Percentiles rank a stretch among this genome's conserved stretches.
Conservation (phyloP, 352 stramenopile genomes). For the Pythium brassicae region DNA sequence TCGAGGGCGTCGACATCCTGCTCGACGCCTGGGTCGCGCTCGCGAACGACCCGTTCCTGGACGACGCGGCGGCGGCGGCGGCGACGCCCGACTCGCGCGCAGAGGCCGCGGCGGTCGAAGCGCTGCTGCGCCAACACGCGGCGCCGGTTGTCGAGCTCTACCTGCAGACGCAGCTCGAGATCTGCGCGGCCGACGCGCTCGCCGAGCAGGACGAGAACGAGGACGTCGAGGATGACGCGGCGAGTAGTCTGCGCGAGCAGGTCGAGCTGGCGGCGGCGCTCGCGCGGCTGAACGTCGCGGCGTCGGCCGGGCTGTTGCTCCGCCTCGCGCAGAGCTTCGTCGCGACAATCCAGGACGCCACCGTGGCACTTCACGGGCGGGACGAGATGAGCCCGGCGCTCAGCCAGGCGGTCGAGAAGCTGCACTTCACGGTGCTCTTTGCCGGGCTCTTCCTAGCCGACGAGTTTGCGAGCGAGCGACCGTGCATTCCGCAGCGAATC, state of each 20-base stretch:
- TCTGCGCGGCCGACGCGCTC: conserved; percentile 60
- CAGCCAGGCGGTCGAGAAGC: conserved; percentile 69
- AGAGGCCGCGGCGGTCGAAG: conserved; percentile 31
- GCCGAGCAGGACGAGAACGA: conserved; percentile 78
- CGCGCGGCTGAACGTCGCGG: conserved; percentile 54
- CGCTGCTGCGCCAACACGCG: conserved; percentile 50
- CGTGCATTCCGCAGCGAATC: conserved; percentile 60
- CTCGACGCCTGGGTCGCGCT: conserved; percentile 80
- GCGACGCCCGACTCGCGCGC: conserved; percentile 10
- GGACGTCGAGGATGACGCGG: conserved; percentile 78
- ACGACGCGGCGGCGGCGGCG: conserved; percentile 13
- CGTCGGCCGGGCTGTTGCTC: conserved; percentile 46
- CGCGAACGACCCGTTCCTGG: conserved; percentile 48
- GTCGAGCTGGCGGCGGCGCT: conserved; percentile 69
- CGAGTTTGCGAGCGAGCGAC: conserved; percentile 71
- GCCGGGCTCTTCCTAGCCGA: conserved; percentile 71
- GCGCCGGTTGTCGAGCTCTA: conserved; percentile 71
- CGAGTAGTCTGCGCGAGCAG: conserved; percentile 56
- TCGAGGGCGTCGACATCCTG: conserved; percentile 76
- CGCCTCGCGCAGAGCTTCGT: conserved; percentile 65
- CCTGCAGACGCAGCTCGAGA: conserved; percentile 65
- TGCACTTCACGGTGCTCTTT: conserved; percentile 81
- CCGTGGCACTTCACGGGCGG: conserved; percentile 36
- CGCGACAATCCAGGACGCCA: conserved; percentile 33
- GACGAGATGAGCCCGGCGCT: conserved; percentile 51